These are phyloP conservation scores for Diplodia intermedia DNA, from an alignment of 2,329 filamentous ascomycete genomes.

Conservation along the genomic window DNA sequence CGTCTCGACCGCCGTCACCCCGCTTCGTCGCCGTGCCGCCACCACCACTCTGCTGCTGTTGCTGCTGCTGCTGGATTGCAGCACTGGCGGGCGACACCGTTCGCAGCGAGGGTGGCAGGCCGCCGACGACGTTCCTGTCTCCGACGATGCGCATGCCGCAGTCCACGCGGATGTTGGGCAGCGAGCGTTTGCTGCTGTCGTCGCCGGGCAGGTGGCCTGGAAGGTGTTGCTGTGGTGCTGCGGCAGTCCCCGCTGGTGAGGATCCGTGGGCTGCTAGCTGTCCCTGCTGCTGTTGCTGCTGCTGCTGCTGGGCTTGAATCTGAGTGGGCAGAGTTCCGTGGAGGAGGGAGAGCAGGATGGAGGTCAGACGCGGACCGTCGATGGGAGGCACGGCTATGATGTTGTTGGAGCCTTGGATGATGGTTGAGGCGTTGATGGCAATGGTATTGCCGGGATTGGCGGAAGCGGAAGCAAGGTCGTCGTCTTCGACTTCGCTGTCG, in stretches of 20 bases:
- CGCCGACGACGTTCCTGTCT: slow-evolving; percentile 48
- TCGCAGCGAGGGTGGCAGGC: not conserved
- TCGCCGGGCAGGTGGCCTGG: not conserved
- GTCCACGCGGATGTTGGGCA: slow-evolving; percentile 27
- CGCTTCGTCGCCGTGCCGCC: not conserved
- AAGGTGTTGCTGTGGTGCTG: not conserved
- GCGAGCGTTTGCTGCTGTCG: not conserved
- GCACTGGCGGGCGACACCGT: not conserved
- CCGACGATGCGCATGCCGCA: slow-evolving; percentile 47
- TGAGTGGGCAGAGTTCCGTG: slow-evolving; percentile 43
- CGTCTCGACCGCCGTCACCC: not conserved
- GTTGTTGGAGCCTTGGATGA: slow-evolving; percentile 58
- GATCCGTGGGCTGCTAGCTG: not conserved
- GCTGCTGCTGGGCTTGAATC: slow-evolving; percentile 13
- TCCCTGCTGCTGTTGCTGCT: not conserved
- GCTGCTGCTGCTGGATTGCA: not conserved
- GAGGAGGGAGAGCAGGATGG: slow-evolving; percentile 56
- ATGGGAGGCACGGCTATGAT: slow-evolving; percentile 54
- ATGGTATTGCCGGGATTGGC: slow-evolving; percentile 43
- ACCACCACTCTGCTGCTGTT: not conserved
- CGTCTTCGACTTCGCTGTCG: slow-evolving; percentile 30
- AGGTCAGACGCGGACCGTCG: slow-evolving; percentile 53
- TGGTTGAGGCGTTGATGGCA: slow-evolving; percentile 58
- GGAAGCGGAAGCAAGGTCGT: slow-evolving; percentile 2
- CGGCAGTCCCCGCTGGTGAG: not conserved